Percentiles rank a stretch among this genome's conserved stretches.
Conservation (phyloP, 352 stramenopile genomes). For the Phytophthora hibernalis region DNA sequence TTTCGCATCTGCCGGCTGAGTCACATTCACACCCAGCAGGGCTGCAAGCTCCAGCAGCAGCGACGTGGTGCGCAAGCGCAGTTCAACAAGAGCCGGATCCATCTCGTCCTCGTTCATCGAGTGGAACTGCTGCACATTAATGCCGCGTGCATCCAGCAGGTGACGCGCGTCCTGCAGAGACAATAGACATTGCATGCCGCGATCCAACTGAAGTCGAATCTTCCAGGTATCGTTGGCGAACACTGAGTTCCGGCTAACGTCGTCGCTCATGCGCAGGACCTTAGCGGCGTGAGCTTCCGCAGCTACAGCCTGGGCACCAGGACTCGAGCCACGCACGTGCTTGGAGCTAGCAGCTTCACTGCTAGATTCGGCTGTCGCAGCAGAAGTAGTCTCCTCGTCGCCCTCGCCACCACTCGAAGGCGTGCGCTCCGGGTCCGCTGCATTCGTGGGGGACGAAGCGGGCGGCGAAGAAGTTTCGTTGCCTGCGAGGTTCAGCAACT, state of each 20-base stretch:
- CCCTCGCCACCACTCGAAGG: slow-evolving; percentile 20
- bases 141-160: slow-evolving; percentile 78
- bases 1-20: slow-evolving; percentile 20
- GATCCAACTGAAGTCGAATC: slow-evolving; percentile 76
- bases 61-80: slow-evolving; percentile 72
- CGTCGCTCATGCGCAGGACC: slow-evolving; percentile 65
- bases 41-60: slow-evolving; percentile 73
- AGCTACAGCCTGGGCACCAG: slow-evolving; percentile 32
- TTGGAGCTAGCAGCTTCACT: slow-evolving; percentile 35
- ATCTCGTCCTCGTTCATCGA: slow-evolving; percentile 76
- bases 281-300: slow-evolving; percentile 43
- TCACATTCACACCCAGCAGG: slow-evolving; percentile 63
- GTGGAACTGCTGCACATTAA: slow-evolving; percentile 90
- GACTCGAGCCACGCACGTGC: slow-evolving; percentile 31
- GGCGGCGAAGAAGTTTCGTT: slow-evolving; percentile 14
- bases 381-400: slow-evolving; percentile 16
- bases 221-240: slow-evolving; percentile 80
- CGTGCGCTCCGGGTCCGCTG: slow-evolving; percentile 29
- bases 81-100: slow-evolving; percentile 69
- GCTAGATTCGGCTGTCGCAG: slow-evolving; percentile 33
- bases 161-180: slow-evolving; percentile 86
- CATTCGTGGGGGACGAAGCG: slow-evolving; percentile 20
- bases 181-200: slow-evolving; percentile 77
- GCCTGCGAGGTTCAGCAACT: slow-evolving; percentile 59
- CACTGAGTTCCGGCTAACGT: slow-evolving; percentile 59